Conservation (phyloP, 257 asterid genomes). For the Buddleja alternifolia region DNA sequence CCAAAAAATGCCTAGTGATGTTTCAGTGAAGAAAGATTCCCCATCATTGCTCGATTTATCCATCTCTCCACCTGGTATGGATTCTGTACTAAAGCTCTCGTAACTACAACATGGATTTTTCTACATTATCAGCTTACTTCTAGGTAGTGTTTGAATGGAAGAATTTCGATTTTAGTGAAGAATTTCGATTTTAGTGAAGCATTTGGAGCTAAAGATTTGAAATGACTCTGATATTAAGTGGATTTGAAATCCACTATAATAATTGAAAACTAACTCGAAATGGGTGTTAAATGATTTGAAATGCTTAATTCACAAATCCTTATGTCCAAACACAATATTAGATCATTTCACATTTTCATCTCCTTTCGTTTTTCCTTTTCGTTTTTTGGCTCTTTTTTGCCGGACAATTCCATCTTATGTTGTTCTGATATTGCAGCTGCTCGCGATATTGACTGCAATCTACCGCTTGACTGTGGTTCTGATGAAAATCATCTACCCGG, state of each 20-base stretch:
- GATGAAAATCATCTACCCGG: constrained; percentile 31
- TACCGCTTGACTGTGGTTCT: constrained; percentile 38
- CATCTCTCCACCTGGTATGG: constrained; percentile 48
- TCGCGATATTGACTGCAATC: constrained; percentile 49
- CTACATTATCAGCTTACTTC: not conserved
- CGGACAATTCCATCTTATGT: not conserved
- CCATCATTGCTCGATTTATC: constrained; percentile 36
- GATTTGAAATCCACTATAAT: too few relatives aligned
- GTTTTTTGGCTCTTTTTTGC: not conserved
- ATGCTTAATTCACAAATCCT: too few relatives aligned
- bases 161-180: too few relatives aligned
- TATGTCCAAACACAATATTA: too few relatives aligned
- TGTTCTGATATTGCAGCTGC: constrained; percentile 39
- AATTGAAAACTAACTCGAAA: too few relatives aligned
- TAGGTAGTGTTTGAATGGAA: not conserved
- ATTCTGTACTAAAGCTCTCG: not conserved
- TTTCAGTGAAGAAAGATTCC: constrained; percentile 26
- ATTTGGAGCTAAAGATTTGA: too few relatives aligned
- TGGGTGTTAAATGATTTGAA: too few relatives aligned
- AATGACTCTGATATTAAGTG: too few relatives aligned
- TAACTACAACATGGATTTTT: not conserved
- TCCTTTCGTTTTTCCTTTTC: not conserved
- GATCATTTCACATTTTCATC: not conserved
- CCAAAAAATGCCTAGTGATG: constrained; percentile 13
- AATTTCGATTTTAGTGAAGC: too few relatives aligned